Evolutionary conservation across 805 yeast genomes (phyloP).

Genomic region (Pichia kluyveri): DNA sequence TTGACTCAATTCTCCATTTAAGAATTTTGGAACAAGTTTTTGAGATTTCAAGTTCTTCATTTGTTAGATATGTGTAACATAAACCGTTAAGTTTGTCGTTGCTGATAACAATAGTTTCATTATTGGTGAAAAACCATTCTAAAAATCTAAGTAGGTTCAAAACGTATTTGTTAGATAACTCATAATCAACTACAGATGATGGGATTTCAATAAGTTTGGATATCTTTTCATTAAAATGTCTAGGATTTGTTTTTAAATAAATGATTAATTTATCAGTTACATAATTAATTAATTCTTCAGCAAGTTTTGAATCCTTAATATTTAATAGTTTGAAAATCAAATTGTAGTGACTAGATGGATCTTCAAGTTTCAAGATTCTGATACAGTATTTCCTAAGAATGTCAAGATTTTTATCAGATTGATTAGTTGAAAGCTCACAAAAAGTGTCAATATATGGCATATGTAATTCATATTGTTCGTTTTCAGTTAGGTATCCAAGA

Average conservation of each 20-base stretch:
- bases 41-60: constrained; percentile 31
- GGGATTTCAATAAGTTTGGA: background rate
- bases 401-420: constrained; percentile 6
- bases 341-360: constrained; percentile 1
- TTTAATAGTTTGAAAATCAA: constrained; percentile 19
- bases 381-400: constrained; percentile 5
- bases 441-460: constrained; percentile 11
- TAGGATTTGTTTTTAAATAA: constrained; percentile 9
- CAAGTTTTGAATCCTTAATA: constrained; percentile 21
- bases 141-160: constrained; percentile 26
- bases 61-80: constrained; percentile 28
- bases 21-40: constrained; percentile 30
- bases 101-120: constrained; percentile 6
- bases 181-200: background rate
- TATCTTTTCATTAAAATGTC: constrained; percentile 10
- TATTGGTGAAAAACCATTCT: constrained; percentile 28
- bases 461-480: background rate
- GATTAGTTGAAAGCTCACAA: constrained; percentile 13
- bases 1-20: constrained; percentile 43
- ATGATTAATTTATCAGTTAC: constrained; percentile 1
- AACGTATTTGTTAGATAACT: constrained; percentile 3
- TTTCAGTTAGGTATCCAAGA: constrained; percentile 1
- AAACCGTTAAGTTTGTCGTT: constrained; percentile 18
- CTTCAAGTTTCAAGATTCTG: background rate
- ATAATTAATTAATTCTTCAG: constrained; percentile 8